Percentiles rank a stretch among this genome's conserved stretches.
Conservation (phyloP, 129 eudicot species). For the Pittosporum tobira region DNA sequence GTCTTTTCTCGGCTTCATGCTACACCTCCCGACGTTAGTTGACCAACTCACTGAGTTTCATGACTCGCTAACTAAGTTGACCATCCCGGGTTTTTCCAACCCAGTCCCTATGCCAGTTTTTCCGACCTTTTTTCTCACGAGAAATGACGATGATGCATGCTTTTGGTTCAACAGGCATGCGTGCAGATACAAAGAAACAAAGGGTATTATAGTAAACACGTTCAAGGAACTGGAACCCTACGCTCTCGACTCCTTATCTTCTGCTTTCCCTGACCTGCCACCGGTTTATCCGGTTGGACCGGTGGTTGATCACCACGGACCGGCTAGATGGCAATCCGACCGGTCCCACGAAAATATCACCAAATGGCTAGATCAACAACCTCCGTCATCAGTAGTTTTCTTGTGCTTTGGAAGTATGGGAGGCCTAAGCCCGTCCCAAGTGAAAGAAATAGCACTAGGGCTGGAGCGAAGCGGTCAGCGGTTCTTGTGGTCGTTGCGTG, state of each 20-base stretch:
- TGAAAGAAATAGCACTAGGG: slow-evolving; percentile 14
- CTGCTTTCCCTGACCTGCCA: slow-evolving; percentile 6
- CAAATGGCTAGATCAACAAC: slow-evolving; percentile 18
- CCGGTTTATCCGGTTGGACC: slow-evolving; percentile 19
- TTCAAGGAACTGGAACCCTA: slow-evolving; percentile 8
- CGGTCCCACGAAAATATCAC: background rate
- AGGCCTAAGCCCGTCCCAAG: slow-evolving; percentile 5
- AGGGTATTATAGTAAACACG: slow-evolving; percentile 21
- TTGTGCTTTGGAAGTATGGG: slow-evolving; percentile 25
- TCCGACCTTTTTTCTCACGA: slow-evolving; percentile 2
- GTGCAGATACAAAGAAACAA: slow-evolving; percentile 8
- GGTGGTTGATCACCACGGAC: slow-evolving; percentile 13
- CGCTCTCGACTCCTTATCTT: slow-evolving; percentile 7
- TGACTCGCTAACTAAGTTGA: slow-evolving; percentile 10
- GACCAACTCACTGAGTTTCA: background rate
- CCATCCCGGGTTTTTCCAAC: slow-evolving; percentile 13
- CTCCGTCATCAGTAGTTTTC: slow-evolving; percentile 16
- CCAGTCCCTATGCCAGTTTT: slow-evolving; percentile 8
- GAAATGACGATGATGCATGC: slow-evolving; percentile 7
- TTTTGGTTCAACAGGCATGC: slow-evolving; percentile 4
- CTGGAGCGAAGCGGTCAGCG: slow-evolving; percentile 13
- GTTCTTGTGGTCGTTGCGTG: slow-evolving; percentile 18
- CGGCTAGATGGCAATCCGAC: slow-evolving; percentile 8
- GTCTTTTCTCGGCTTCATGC: slow-evolving; percentile 14
- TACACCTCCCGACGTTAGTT: slow-evolving; percentile 13